phyloP scores from a whole-genome alignment of 352 stramenopile species.

The Thalassiosira exigua region DNA sequence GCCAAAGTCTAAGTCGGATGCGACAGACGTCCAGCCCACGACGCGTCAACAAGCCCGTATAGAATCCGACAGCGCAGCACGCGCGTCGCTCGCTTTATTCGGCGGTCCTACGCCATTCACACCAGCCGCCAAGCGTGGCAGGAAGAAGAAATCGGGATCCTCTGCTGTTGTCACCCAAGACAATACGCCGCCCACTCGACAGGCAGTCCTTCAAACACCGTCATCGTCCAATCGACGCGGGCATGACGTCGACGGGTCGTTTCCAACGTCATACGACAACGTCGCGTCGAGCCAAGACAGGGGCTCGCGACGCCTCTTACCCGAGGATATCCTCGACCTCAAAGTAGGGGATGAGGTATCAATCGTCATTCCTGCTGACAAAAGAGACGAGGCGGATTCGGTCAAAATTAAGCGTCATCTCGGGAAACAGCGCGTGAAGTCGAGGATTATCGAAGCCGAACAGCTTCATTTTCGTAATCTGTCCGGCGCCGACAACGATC shows the following conservation, averaged over 20 bases:
- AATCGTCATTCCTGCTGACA: not conserved
- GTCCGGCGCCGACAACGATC: not conserved
- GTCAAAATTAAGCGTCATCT: not conserved
- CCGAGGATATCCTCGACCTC: not conserved
- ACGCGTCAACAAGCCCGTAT: not conserved
- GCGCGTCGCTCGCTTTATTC: not conserved
- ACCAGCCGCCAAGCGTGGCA: not conserved
- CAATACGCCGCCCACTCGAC: no score
- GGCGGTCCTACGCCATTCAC: not conserved
- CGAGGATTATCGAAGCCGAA: not conserved
- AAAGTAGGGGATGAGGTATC: not conserved
- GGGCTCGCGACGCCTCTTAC: not conserved
- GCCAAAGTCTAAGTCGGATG: not conserved
- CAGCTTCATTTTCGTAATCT: not conserved
- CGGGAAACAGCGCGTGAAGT: not conserved
- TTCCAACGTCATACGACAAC: no score
- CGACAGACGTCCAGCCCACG: not conserved
- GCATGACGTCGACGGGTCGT: not conserved
- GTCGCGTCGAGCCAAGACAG: not conserved
- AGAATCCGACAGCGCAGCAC: not conserved
- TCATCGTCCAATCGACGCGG: not conserved
- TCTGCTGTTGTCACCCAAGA: not conserved
- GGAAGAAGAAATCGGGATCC: not conserved
- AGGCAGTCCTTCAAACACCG: not conserved
- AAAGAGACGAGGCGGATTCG: not conserved